Conservation (phyloP, 2,329 filamentous ascomycete species). For the Hymenoscyphus fraxineus region DNA sequence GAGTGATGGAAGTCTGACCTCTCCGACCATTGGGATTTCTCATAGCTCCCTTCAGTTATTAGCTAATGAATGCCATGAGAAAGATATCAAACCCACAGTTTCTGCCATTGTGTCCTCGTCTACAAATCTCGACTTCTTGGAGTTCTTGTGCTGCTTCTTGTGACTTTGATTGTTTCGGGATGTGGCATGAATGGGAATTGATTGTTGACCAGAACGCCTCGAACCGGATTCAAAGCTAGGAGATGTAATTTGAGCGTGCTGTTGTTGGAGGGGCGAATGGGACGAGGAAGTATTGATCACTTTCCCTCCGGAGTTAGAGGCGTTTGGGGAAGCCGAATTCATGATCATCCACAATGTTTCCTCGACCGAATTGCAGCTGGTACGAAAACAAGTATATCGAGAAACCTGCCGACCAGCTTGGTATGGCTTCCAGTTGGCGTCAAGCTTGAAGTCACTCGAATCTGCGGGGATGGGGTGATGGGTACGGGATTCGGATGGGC, state of each 20-base stretch:
- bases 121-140: slow-evolving; percentile 67
- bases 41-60: slow-evolving; percentile 39
- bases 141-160: slow-evolving; percentile 80
- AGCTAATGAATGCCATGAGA: slow-evolving; percentile 10
- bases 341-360: slow-evolving; percentile 22
- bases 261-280: slow-evolving; percentile 30
- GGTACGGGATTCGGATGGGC: neutral
- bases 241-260: slow-evolving; percentile 27
- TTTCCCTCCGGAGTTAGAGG: slow-evolving; percentile 33
- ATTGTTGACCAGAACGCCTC: slow-evolving; percentile 27
- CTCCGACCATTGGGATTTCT: slow-evolving; percentile 69
- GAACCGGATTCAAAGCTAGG: slow-evolving; percentile 31
- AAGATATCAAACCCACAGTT: slow-evolving; percentile 48
- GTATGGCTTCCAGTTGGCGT: neutral
- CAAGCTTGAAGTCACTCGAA: neutral
- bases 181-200: slow-evolving; percentile 34
- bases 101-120: slow-evolving; percentile 89
- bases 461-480: neutral
- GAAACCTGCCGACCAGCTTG: neutral
- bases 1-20: slow-evolving; percentile 94
- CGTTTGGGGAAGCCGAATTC: slow-evolving; percentile 32
- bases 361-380: neutral
- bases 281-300: slow-evolving; percentile 31
- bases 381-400: neutral
- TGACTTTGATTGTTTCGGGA: slow-evolving; percentile 72